Evolutionary conservation across 2,329 filamentous ascomycete genomes (phyloP), one percentile per base, ranked within the genome.

Genomic region (Macrophomina pseudophaseolina): DNA sequence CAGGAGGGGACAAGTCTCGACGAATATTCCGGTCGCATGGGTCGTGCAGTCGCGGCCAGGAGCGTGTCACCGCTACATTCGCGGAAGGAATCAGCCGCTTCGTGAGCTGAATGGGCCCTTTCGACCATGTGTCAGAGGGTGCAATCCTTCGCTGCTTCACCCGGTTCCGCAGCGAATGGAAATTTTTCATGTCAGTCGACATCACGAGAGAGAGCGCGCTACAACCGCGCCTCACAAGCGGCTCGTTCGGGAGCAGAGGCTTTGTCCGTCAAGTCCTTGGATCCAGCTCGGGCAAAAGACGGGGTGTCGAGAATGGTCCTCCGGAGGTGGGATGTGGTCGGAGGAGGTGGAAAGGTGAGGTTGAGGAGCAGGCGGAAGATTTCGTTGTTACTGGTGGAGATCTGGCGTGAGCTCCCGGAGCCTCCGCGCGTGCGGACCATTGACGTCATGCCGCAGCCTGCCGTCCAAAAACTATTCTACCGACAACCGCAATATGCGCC

Each of bases 371-470:
- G 52, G 23, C 16, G 32, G 33, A 16, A 38, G 52, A 54, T n/a
- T 54, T 54, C 23, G 23, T 23, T 54, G 32, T 54, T 38, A 32
- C 12, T 54, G 33, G 52, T 54, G 52, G 52, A 54, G 52, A 54
- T 33, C 52, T 54, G 52, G 52, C 52, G 52, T 54, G 52, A 54
- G 52, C 52, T 54, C 52, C 18, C 52, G 33, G 38, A 32, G 16
- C 28, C n/a, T 18, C 52, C 52, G 52, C 33, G 9, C 52, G 52
- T 12, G n/a, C 33, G 52, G 33, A 23, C 23, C 12, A 3, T 4
- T 54, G 52, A 54, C 52, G 33, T 54, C 52, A 54, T 38, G 35
- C 6, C 35, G 35, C 35, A 38, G 35, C 2, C 35, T 7, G 35
- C 35, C 35, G 7, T 38, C 11, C 35, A 23, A 23, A 23, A 23